Evolutionary conservation across 129 eudicot genomes (phyloP).

Genomic region (Scalesia atractyloides): DNA sequence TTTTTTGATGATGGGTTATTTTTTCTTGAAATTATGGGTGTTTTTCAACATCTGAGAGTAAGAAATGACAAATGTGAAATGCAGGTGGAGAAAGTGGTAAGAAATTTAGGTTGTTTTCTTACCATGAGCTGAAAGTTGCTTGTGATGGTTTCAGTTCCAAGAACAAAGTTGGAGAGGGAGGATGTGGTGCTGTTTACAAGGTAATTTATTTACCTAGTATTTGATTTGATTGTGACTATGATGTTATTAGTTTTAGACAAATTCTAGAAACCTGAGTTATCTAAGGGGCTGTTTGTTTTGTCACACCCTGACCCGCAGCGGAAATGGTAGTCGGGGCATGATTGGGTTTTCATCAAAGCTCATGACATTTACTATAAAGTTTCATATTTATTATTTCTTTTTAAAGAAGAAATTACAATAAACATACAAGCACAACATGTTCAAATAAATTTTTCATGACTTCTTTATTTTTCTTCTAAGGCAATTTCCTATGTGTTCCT

Average conservation of each 20-base stretch:
- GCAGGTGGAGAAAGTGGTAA: slow-evolving; percentile 44
- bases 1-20: slow-evolving; percentile 9
- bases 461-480: no score
- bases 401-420: no score
- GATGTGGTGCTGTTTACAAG: slow-evolving; percentile 74
- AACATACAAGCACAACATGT: no score
- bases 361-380: no score
- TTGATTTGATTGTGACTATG: not conserved
- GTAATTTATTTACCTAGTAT: slow-evolving; percentile 24
- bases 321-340: no score
- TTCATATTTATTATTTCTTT: no score
- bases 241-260: not conserved
- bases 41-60: not conserved
- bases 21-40: slow-evolving; percentile 18
- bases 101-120: slow-evolving; percentile 57
- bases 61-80: slow-evolving; percentile 28
- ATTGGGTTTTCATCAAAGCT: no score
- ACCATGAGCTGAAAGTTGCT: slow-evolving; percentile 60
- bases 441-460: no score
- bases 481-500: no score
- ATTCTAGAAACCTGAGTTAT: no score
- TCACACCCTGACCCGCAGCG: no score
- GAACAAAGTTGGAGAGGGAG: slow-evolving; percentile 76
- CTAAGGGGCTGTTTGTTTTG: no score
- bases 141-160: slow-evolving; percentile 51